Base-by-base conservation (phyloP, 352 stramenopile species). In the Phytophthora tubulina region DNA sequence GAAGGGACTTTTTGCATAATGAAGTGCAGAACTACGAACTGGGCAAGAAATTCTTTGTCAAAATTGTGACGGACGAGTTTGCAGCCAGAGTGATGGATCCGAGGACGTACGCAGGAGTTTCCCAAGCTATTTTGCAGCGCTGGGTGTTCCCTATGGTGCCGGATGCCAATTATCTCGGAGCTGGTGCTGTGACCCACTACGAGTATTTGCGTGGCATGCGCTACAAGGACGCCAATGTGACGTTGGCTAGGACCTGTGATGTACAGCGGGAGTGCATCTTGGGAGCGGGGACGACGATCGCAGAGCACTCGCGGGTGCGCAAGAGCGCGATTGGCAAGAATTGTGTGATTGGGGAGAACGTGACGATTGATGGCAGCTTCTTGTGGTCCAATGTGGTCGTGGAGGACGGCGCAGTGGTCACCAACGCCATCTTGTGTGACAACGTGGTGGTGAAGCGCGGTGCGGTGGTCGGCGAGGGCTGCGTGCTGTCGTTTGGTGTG, bases 21-120 rank as follows among this genome's bases (percentile, higher is more conserved):
- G 97, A 98, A 68, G 97, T 98, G 45, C 94, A 98, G 38, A 99
- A 99, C 84, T 97, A 98, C 75, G 97, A 99, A 63, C 82, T 99
- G 45, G 97, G 98, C 70, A 98, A 99, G 56, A 96, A 98, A 52
- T 99, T 99, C 58, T 98, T 98, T 59, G 94, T 88, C 7, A 92
- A 99, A 69, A 80, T 99, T 13, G 77, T 99, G 3, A 86, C 82
- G 41, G 92, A 96, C 45, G 89, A 93, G 61, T 99, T 99, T 83
- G 97, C 96, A 1, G 96, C 95, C 30, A 80, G 96, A n/a, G 88
- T 99, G 27, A 91, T 98, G 65, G 96, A 99, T 77, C 96, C 96
- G 39, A 81, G 92, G 44, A 98, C 94, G 33, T 99, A 99, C 82
- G 84, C 93, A 32, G 86, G 90, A 52, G 92, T 99, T 53, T 98